A percentile compares a stretch with the other conserved stretches of the same genome.
Evolutionary conservation across 371 early-diverging fungal genomes (phyloP).

Genomic region (Apophysomyces ossiformis): DNA sequence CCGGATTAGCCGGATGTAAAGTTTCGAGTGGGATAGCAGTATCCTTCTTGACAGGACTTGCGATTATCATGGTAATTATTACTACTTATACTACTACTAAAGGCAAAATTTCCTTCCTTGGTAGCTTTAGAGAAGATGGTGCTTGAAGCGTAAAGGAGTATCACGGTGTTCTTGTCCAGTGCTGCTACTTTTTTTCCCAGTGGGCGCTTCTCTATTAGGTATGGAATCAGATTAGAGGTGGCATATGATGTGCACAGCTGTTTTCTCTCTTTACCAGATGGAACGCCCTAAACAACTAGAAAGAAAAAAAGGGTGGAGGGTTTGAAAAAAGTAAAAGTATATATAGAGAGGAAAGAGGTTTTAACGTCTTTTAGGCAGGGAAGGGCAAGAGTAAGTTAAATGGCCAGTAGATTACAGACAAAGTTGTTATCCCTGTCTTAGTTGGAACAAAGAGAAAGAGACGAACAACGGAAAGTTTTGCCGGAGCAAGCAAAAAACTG

Average conservation of each 20-base stretch:
- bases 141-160: slow-evolving; percentile 60
- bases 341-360: neutral
- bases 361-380: neutral
- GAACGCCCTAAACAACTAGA: slow-evolving; percentile 12
- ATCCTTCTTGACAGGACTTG: slow-evolving; percentile 47
- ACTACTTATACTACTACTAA: slow-evolving; percentile 42
- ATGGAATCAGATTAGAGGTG: neutral
- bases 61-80: slow-evolving; percentile 51
- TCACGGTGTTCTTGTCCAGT: slow-evolving; percentile 57
- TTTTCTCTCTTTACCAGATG: neutral
- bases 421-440: neutral
- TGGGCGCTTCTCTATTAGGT: slow-evolving; percentile 13
- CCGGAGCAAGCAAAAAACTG: neutral
- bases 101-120: slow-evolving; percentile 52
- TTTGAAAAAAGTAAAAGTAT: neutral
- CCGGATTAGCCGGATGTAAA: slow-evolving; percentile 25
- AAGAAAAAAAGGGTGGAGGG: slow-evolving; percentile 4
- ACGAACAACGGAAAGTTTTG: neutral
- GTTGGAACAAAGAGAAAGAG: slow-evolving; percentile 2
- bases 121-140: slow-evolving; percentile 60
- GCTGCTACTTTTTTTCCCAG: slow-evolving; percentile 52
- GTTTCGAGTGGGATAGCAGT: slow-evolving; percentile 46
- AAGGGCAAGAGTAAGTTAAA: neutral
- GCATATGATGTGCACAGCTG: neutral
- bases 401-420: too few relatives aligned